phyloP scores from a whole-genome alignment of 306 rosid genomes.

The Trichosanthes truncata region DNA sequence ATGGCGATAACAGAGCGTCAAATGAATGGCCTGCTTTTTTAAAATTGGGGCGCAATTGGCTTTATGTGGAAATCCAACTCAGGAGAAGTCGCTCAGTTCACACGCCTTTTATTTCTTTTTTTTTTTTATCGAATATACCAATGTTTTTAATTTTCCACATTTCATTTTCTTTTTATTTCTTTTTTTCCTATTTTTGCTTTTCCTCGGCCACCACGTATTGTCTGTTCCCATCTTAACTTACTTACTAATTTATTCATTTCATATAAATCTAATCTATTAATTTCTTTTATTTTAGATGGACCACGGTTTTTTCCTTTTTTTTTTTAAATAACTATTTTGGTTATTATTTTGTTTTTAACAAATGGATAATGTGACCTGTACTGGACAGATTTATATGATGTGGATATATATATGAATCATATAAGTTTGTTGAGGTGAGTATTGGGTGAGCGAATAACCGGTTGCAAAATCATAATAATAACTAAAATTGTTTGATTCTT shows the following conservation, averaged over 20 bases:
- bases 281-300: too few species aligned
- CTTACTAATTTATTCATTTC: background rate
- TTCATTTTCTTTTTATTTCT: background rate
- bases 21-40: background rate
- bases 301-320: too few species aligned
- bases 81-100: constrained; percentile 4
- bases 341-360: too few species aligned
- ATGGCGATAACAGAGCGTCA: background rate
- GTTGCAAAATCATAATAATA: too few species aligned
- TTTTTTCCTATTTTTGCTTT: background rate
- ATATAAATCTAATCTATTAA: background rate
- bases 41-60: background rate
- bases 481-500: too few species aligned
- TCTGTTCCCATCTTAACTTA: background rate
- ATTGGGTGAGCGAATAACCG: too few species aligned
- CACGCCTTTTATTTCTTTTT: background rate
- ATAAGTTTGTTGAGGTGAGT: too few species aligned
- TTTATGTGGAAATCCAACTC: background rate
- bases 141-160: background rate
- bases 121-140: background rate
- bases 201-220: background rate
- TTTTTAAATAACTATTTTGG: too few species aligned
- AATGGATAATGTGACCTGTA: too few species aligned
- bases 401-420: too few species aligned
- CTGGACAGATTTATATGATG: too few species aligned